These are phyloP conservation scores for Podila horticola DNA, from an alignment of 192 early-diverging fungal species.

Conservation along the genomic window DNA sequence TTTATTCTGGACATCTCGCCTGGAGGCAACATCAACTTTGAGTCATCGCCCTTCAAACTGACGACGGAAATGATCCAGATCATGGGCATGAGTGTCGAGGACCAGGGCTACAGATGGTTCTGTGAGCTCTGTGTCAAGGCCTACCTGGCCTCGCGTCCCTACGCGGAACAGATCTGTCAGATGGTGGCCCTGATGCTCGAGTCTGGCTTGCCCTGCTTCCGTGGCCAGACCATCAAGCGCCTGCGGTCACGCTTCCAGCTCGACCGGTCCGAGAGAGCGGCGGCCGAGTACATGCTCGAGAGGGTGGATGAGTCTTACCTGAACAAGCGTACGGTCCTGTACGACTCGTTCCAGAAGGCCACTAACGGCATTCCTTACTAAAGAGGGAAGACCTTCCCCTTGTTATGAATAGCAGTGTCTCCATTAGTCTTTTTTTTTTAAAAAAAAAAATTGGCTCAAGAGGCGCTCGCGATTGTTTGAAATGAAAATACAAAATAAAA, in stretches of 20 bases:
- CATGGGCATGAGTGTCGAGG: constrained; percentile 89
- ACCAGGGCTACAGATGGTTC: constrained; percentile 89
- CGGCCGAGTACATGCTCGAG: constrained; percentile 95
- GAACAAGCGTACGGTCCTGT: constrained; percentile 88
- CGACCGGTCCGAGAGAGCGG: constrained; percentile 87
- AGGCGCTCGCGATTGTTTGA: not conserved
- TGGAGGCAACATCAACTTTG: constrained; percentile 92
- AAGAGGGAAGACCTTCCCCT: not conserved
- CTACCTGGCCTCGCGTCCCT: constrained; percentile 89
- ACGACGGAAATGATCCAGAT: constrained; percentile 97
- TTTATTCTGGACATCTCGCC: constrained; percentile 99
- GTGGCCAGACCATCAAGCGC: constrained; percentile 91
- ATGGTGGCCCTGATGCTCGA: constrained; percentile 94
- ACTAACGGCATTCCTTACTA: constrained; percentile 74
- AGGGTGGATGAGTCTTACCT: constrained; percentile 92
- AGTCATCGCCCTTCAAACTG: constrained; percentile 97
- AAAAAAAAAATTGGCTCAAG: too few species aligned
- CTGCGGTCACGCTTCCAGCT: constrained; percentile 90
- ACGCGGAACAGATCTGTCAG: constrained; percentile 92
- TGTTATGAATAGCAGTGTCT: not conserved
- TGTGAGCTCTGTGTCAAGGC: constrained; percentile 91
- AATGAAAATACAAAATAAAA: not conserved
- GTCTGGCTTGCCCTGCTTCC: constrained; percentile 98
- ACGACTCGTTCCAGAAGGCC: constrained; percentile 86
- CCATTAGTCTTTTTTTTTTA: too few species aligned